Evolutionary conservation across 345 rosid species (phyloP).

Genomic region (Eucalyptus coolabah): DNA sequence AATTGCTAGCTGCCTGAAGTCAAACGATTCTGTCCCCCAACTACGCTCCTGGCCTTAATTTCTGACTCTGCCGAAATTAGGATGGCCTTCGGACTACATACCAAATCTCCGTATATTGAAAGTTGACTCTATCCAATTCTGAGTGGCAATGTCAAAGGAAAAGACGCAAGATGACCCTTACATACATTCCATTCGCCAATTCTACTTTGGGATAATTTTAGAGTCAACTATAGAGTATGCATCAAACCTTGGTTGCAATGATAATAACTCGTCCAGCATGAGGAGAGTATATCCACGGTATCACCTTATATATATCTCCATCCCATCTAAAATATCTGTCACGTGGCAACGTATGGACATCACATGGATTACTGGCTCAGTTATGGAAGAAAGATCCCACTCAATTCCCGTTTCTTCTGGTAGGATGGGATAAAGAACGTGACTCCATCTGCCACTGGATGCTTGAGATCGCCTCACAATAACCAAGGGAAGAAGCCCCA

Average conservation of each 20-base stretch:
- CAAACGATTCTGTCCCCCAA: neutral
- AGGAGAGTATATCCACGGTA: neutral
- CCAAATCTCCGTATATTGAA: neutral
- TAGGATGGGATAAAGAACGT: neutral
- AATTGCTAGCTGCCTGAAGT: neutral
- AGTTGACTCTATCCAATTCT: neutral
- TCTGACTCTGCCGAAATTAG: neutral
- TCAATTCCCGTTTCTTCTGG: neutral
- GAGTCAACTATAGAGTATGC: neutral
- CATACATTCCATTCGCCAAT: neutral
- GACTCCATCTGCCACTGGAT: neutral
- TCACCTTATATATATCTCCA: neutral
- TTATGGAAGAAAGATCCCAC: neutral
- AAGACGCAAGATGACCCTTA: neutral
- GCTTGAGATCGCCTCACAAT: neutral
- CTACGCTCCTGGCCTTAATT: neutral
- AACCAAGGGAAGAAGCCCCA: neutral
- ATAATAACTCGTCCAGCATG: neutral
- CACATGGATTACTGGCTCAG: neutral
- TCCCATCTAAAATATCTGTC: neutral
- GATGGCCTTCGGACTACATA: neutral
- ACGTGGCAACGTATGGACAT: neutral
- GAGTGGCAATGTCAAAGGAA: neutral
- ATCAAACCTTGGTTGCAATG: neutral
- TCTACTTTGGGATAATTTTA: neutral